These are phyloP conservation scores for Madurella fahalii DNA, from an alignment of 2,329 filamentous ascomycete species.

Conservation along the genomic window DNA sequence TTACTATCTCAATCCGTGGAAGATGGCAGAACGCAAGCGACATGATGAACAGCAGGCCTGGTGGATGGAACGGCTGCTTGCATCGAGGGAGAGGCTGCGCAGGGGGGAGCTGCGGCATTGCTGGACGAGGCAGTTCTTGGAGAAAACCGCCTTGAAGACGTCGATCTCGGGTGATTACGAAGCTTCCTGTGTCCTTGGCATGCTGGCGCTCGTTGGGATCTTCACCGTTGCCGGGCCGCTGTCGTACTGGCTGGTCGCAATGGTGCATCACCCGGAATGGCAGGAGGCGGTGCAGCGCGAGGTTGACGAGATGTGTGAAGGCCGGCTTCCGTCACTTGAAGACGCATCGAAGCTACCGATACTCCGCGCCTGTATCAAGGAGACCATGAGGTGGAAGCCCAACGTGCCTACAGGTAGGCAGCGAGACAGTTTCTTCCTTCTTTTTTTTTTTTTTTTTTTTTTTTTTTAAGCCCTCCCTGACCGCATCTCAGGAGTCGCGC, in stretches of 20 bases:
- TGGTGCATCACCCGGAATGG: slow-evolving; percentile 47
- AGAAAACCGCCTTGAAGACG: slow-evolving; percentile 29
- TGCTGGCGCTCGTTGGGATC: slow-evolving; percentile 37
- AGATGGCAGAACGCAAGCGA: slow-evolving; percentile 47
- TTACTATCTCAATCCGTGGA: slow-evolving; percentile 49
- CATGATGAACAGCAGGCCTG: slow-evolving; percentile 50
- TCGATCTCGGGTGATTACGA: slow-evolving; percentile 23
- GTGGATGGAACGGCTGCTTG: slow-evolving; percentile 46
- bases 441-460: too few relatives aligned
- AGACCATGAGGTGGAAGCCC: slow-evolving; percentile 43
- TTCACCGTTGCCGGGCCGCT: slow-evolving; percentile 36
- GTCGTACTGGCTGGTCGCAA: slow-evolving; percentile 38
- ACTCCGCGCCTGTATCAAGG: slow-evolving; percentile 44
- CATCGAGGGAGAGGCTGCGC: slow-evolving; percentile 37
- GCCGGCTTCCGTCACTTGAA: slow-evolving; percentile 39
- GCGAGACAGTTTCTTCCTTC: background rate
- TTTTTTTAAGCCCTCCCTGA: too few relatives aligned
- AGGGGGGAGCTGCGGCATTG: slow-evolving; percentile 38
- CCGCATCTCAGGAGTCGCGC: slow-evolving; percentile 40
- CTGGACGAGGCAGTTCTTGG: slow-evolving; percentile 40
- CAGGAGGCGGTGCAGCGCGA: slow-evolving; percentile 42
- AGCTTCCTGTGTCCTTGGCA: slow-evolving; percentile 33
- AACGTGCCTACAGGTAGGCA: slow-evolving; percentile 39
- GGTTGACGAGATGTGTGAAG: slow-evolving; percentile 41
- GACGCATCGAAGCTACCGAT: slow-evolving; percentile 41